Base-by-base conservation (phyloP, 495 filamentous ascomycete genomes). In the Talaromyces ruber region DNA sequence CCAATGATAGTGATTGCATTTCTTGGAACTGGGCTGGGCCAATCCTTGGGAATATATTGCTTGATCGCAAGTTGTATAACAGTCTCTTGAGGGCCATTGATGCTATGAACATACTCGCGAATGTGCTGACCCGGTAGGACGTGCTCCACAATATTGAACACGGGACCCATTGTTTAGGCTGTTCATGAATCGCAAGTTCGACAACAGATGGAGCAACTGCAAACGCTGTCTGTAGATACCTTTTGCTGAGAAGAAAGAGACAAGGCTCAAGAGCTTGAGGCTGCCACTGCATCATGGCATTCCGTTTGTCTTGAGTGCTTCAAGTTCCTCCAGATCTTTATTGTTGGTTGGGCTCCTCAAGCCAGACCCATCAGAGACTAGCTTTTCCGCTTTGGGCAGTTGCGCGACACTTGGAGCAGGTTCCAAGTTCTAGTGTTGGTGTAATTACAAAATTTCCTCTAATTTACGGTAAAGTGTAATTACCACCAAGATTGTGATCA, bases 1-100 rank as follows among this genome's bases (percentile, higher is more conserved):
- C 78, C 87, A 60, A 91, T 81, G 65, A 91, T 84, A 55, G 87
- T 91, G 18, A 90, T 24, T 50, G 45, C 66, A 71, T 90, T 84
- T 2, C 85, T 86, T 0, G 78, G 76, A 29, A 80, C 68, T 1
- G 86, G 83, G 29, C 69, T 59, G 1, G 67, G 74, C 67, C 84
- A 84, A 69, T 81, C 76, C 21, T 77, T 63, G 0, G 87, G 87
- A 1, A 76, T 82, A 71, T 91, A 92, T 68, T 90, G 86, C 70
- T 92, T 92, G 39, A 91, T 74, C 12, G 79, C 77, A 3, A 92
- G 69, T 59, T 83, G 72, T 12, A 89, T 74, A 1, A 22, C 18
- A 1, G 76, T 66, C 55, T 85, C 78, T 62, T 85, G 78, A 37
- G 32, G 32, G 21, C 72, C 72, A 63, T 71, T 65, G 18, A 24